phyloP scores from a whole-genome alignment of 768 basidiomycete genomes.

The Russula griseocarnosa region DNA sequence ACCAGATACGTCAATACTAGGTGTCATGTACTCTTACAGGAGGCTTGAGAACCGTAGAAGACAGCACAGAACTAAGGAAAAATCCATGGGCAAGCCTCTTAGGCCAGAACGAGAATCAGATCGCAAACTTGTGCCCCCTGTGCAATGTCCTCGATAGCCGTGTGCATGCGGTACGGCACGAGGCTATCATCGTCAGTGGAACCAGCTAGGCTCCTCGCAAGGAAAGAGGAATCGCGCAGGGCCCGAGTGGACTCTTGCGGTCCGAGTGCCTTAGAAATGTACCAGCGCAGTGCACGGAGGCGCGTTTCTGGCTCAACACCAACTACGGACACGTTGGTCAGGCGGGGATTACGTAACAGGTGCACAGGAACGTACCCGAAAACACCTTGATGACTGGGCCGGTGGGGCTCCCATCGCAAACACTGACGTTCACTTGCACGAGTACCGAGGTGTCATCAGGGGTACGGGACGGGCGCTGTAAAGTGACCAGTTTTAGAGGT shows the following conservation, averaged over 20 bases:
- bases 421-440: conserved; percentile 18
- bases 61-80: not conserved
- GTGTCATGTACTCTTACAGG: not conserved
- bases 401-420: conserved; percentile 4
- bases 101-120: conserved; percentile 16
- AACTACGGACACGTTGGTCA: conserved; percentile 5
- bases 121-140: conserved; percentile 12
- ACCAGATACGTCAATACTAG: not conserved
- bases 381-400: conserved; percentile 12
- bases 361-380: conserved; percentile 1
- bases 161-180: conserved; percentile 16
- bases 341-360: not conserved
- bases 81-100: not conserved
- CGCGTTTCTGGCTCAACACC: conserved; percentile 19
- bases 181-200: conserved; percentile 4
- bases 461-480: conserved; percentile 13
- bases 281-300: conserved; percentile 24
- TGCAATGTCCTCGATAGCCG: conserved; percentile 21
- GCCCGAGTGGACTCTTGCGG: conserved; percentile 18
- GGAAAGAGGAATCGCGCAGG: conserved; percentile 20
- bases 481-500: not conserved
- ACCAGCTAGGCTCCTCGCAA: not conserved
- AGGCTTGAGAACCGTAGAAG: not conserved
- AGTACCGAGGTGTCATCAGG: conserved; percentile 1
- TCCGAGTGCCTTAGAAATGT: conserved; percentile 21